A percentile compares a stretch with the other conserved stretches of the same genome.
These are phyloP conservation scores for Striga hermonthica DNA, from an alignment of 305 asterid species.

Conservation along the genomic window DNA sequence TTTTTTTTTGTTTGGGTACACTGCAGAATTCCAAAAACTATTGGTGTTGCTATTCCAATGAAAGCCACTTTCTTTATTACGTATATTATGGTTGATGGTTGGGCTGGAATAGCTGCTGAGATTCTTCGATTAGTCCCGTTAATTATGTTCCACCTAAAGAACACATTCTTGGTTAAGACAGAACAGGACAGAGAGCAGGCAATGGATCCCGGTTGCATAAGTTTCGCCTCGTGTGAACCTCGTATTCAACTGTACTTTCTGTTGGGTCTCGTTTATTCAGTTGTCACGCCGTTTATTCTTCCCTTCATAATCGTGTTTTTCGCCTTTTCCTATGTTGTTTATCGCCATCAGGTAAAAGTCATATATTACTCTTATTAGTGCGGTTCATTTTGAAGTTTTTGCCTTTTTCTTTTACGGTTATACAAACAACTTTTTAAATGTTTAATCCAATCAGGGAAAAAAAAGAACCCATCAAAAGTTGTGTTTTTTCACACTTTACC, in stretches of 20 bases:
- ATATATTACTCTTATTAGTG: no score
- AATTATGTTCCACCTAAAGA: conserved; percentile 66
- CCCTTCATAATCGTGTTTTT: conserved; percentile 92
- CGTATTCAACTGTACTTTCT: conserved; percentile 84
- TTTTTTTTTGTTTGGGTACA: not conserved
- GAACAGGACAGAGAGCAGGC: conserved; percentile 82
- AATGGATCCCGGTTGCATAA: conserved; percentile 80
- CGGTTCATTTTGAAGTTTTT: no score
- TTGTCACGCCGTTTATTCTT: conserved; percentile 72
- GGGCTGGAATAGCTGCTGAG: conserved; percentile 96
- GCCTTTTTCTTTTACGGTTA: no score
- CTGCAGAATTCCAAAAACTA: conserved; percentile 77
- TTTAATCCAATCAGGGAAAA: no score
- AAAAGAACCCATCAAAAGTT: no score
- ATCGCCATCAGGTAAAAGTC: conserved; percentile 79
- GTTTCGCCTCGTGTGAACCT: conserved; percentile 65
- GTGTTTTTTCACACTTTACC: not conserved
- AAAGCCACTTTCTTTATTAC: conserved; percentile 95
- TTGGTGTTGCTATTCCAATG: conserved; percentile 87
- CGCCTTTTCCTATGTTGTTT: conserved; percentile 74
- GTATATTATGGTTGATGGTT: conserved; percentile 94
- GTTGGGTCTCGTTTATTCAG: conserved; percentile 80
- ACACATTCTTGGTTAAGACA: conserved; percentile 84
- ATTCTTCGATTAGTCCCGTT: conserved; percentile 70
- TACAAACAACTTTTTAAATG: no score